Base-by-base conservation (phyloP, 768 basidiomycete species). In the Termitomyces sp. region DNA sequence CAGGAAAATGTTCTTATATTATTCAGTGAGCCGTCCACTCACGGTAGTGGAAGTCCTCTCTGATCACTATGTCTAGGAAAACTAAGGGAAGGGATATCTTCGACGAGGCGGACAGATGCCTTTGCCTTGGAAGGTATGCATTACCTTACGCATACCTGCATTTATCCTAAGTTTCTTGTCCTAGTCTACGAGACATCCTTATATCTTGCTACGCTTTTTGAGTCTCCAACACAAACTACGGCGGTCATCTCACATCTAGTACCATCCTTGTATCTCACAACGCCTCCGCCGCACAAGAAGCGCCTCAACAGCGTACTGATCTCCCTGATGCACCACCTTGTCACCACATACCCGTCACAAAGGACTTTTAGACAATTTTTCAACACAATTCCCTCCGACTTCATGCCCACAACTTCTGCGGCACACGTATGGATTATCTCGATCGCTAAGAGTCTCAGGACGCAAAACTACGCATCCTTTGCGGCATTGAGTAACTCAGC, bases 171-270 rank as follows among this genome's bases (percentile, higher is more conserved):
- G 27, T 53, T n/a, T 43, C 39, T 55, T 41, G 18, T 53, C 22
- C 20, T 64, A 91, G 90, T 81, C 1, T 90, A 89, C 66, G 86
- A 92, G 71, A 87, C 81, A 4, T 92, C 90, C 0, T 73, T 90
- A 22, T 81, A 78, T 67, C 76, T 90, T 31, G 79, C 87, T 26
- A 72, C 82, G 27, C 61, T 88, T 31, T 91, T 90, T 72, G 74
- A 79, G 48, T 81, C 81, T 0, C 76, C 82, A 0, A 74, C 76
- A 39, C 87, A 91, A 69, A 81, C 83, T 4, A 78, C 79, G 7
- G 79, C 87, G 18, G 79, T 88, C 58, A 74, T 87, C 34, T 78
- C 83, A 1, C 79, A 81, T 61, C 77, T 91, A 26, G 67, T 89
- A 27, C 80, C 81, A 4, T 64, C 74, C 42, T 62, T 83, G 53